Percentiles rank a stretch among this genome's conserved stretches.
Conservation (phyloP, 2,329 filamentous ascomycete genomes). For the Ophiostoma sp. region DNA sequence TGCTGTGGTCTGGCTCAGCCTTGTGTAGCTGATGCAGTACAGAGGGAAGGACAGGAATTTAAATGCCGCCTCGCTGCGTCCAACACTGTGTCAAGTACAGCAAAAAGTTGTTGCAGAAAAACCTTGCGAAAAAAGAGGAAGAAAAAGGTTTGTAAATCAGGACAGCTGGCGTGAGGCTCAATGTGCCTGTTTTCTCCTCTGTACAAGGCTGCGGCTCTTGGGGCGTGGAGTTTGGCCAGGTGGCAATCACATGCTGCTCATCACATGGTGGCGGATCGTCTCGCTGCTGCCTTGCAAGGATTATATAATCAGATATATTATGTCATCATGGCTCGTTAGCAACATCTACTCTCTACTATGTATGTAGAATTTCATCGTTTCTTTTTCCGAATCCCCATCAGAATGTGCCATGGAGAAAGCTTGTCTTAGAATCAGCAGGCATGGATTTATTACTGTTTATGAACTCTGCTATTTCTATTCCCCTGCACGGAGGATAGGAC, state of each 20-base stretch:
- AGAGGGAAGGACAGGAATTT: neutral
- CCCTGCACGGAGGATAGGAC: neutral
- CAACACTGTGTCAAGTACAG: neutral
- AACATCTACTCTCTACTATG: too few species aligned
- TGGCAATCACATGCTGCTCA: conserved; percentile 5
- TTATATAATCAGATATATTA: neutral
- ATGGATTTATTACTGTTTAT: neutral
- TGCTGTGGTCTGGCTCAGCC: neutral
- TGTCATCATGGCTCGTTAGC: neutral
- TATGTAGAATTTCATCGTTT: too few species aligned
- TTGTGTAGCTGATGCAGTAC: neutral
- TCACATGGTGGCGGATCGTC: neutral
- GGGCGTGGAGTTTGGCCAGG: conserved; percentile 3
- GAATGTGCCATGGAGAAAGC: neutral
- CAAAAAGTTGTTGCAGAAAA: neutral
- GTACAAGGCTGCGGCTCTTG: neutral
- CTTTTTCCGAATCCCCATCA: neutral
- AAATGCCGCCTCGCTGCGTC: too few species aligned
- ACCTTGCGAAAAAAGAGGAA: neutral
- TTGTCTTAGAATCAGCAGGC: neutral
- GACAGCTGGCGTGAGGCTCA: neutral
- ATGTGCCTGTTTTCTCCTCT: neutral
- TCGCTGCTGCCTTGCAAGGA: neutral
- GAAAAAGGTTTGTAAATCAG: neutral
- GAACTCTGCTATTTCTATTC: neutral